Evolutionary conservation across 768 basidiomycete genomes (phyloP), one percentile per base, ranked within the genome.

Genomic region (Auricularia sp.): DNA sequence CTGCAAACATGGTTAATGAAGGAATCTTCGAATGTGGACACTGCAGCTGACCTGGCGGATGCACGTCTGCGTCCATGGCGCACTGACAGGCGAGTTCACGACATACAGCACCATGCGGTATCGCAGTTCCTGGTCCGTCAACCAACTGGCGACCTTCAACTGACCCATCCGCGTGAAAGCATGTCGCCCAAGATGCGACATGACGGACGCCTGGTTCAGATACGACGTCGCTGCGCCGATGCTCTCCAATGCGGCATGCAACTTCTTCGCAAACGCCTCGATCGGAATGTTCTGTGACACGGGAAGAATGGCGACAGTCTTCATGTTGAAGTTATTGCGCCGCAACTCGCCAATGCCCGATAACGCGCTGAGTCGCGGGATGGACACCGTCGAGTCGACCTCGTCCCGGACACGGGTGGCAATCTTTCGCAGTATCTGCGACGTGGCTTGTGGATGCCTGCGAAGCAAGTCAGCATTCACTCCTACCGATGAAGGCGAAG

Each of bases 21-120:
- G 2, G 62, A 18, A 18, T 11, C n/a, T 29, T 34, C 21, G 54
- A 35, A 24, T 7, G 11, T 13, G 44, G 18, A 35, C 45, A 47
- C 3, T 35, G 16, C 5, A 5, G 62, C 81, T 59, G 65, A 90
- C 91, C 81, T 98, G 96, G 33, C 94, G 85, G 67, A 99, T 95
- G 73, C 95, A 98, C 0, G 94, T 98, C 75, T 98, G 90, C 36
- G 96, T 98, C 97, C 97, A 99, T 21, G 93, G 90, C 65, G 92
- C 95, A 65, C 85, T 91, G 42, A 96, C 94, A 0, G 95, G 87
- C 0, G 96, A 94, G 75, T 99, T 95, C 6, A 92, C 96, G 37
- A 99, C 93, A 72, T 98, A 98, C 16, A 99, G 82, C 0, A 98
- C 95, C 2, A 87, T 97, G 35, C 93, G 83, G 72, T 89, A 97